Evolutionary conservation across 805 yeast species (phyloP).

Genomic region (Tetrapisispora taiwanensis): DNA sequence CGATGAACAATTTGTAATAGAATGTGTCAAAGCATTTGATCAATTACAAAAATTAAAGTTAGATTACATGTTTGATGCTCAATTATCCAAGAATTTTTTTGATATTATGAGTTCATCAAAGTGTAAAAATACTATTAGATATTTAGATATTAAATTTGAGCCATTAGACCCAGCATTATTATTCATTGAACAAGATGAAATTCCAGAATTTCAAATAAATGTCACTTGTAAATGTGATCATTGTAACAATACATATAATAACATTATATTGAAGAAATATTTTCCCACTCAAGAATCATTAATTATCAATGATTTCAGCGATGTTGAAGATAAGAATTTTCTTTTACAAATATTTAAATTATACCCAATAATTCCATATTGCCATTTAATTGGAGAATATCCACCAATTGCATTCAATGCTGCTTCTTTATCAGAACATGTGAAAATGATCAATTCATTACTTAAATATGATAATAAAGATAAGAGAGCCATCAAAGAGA

Average conservation of each 20-base stretch:
- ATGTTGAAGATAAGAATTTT: conserved; percentile 23
- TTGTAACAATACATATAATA: conserved; percentile 19
- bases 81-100: conserved; percentile 13
- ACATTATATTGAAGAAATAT: conserved; percentile 24
- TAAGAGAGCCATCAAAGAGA: conserved; percentile 8
- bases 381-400: conserved; percentile 27
- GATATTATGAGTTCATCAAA: conserved; percentile 17
- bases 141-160: conserved; percentile 27
- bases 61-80: conserved; percentile 26
- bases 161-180: conserved; percentile 16
- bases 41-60: conserved; percentile 25
- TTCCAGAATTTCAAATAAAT: conserved; percentile 13
- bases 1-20: conserved; percentile 17
- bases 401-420: conserved; percentile 32
- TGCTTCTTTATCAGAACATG: conserved; percentile 20
- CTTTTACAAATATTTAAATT: conserved; percentile 24
- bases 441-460: conserved; percentile 19
- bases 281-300: conserved; percentile 22
- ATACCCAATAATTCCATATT: conserved; percentile 30
- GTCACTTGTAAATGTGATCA: conserved; percentile 20
- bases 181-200: conserved; percentile 14
- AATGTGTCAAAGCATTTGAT: conserved; percentile 18
- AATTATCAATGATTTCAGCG: conserved; percentile 12
- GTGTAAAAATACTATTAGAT: conserved; percentile 20
- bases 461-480: conserved; percentile 10